phyloP scores from a whole-genome alignment of 768 basidiomycete species.

The Exidia glandulosa region DNA sequence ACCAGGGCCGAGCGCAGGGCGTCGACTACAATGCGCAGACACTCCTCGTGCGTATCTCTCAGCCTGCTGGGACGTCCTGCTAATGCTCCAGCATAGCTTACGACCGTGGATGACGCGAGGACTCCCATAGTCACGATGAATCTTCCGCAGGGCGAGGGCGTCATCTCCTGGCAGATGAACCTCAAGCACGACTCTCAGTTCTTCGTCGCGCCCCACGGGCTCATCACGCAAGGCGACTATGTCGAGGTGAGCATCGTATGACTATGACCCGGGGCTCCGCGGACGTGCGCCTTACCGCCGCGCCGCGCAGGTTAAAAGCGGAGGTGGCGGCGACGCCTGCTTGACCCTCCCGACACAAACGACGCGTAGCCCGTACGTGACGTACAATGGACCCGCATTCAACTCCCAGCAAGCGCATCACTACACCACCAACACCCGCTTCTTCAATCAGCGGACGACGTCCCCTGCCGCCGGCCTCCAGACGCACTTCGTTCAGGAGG shows the following conservation, averaged over 20 bases:
- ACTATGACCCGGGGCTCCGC: no score
- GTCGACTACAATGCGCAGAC: not conserved
- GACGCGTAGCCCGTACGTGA: not conserved
- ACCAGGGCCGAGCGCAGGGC: not conserved
- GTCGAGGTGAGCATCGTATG: not conserved
- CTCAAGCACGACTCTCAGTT: not conserved
- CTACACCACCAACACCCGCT: not conserved
- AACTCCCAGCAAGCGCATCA: not conserved
- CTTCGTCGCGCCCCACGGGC: not conserved
- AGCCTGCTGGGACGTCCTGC: not conserved
- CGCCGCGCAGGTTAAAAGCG: not conserved
- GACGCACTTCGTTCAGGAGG: not conserved
- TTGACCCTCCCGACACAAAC: not conserved
- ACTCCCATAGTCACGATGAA: not conserved
- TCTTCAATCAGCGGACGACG: not conserved
- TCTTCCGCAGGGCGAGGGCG: not conserved
- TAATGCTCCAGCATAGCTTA: not conserved
- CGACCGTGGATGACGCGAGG: not conserved
- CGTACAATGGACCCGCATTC: not conserved
- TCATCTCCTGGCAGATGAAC: not conserved
- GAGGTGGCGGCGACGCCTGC: not conserved
- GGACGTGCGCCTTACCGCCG: no score
- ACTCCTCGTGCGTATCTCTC: not conserved
- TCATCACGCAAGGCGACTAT: not conserved
- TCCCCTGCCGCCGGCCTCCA: not conserved